Evolutionary conservation across 371 early-diverging fungal species (phyloP).

Genomic region (Syncephalis fuscata): DNA sequence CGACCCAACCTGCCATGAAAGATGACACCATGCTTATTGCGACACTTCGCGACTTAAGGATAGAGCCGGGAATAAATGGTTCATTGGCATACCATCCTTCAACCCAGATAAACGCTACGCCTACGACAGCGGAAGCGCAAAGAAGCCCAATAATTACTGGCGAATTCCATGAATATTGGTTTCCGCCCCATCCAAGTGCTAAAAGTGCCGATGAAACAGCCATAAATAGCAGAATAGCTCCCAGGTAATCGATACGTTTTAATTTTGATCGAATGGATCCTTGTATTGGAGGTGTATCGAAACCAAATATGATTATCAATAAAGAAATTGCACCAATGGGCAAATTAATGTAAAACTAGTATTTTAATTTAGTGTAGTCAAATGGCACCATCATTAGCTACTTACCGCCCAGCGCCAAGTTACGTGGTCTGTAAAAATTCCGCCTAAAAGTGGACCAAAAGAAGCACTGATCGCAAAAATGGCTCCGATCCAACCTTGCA

Average conservation of each 20-base stretch:
- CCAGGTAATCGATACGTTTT: slow-evolving; percentile 27
- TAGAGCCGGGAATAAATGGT: slow-evolving; percentile 32
- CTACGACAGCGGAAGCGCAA: slow-evolving; percentile 13
- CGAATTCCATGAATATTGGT: slow-evolving; percentile 28
- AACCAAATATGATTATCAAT: slow-evolving; percentile 23
- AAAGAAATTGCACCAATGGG: slow-evolving; percentile 28
- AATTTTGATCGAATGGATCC: slow-evolving; percentile 21
- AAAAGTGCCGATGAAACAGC: slow-evolving; percentile 32
- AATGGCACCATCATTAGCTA: too few relatives aligned
- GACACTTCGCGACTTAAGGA: background rate
- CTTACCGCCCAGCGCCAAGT: slow-evolving; percentile 18
- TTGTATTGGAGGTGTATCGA: slow-evolving; percentile 18
- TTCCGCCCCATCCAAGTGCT: slow-evolving; percentile 37
- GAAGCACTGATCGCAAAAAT: slow-evolving; percentile 21
- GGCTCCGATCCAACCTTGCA: slow-evolving; percentile 23
- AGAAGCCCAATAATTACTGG: slow-evolving; percentile 29
- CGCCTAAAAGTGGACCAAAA: slow-evolving; percentile 27
- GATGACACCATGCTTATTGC: background rate
- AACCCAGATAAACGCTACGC: slow-evolving; percentile 17
- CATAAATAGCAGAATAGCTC: slow-evolving; percentile 24
- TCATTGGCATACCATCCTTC: slow-evolving; percentile 45
- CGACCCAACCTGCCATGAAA: background rate
- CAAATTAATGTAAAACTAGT: slow-evolving; percentile 39
- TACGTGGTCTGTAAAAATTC: slow-evolving; percentile 20
- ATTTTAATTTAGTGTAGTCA: slow-evolving; percentile 3